Conservation (phyloP, 331 rosid species). For the Prunus yedoensis region DNA sequence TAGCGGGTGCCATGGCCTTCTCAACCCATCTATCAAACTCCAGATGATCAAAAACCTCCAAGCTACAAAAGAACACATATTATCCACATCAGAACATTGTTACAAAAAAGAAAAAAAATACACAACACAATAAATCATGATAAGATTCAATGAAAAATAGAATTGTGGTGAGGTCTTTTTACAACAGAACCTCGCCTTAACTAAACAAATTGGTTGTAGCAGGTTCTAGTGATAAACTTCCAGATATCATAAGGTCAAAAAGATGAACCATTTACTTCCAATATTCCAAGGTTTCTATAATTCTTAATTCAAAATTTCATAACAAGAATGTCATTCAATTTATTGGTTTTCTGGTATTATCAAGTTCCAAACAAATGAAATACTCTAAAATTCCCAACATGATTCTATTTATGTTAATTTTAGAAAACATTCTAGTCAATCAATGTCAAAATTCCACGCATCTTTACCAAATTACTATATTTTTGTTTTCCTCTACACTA, state of each 20-base stretch:
- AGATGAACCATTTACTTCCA: background rate
- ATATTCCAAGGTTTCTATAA: background rate
- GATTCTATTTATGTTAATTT: background rate
- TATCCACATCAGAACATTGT: background rate
- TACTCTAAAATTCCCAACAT: background rate
- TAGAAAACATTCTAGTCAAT: background rate
- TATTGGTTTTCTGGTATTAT: background rate
- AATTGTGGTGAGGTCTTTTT: background rate
- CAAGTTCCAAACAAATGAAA: background rate
- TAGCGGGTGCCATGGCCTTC: slow-evolving; percentile 58
- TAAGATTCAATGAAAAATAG: background rate
- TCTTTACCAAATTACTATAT: background rate
- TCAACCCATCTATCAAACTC: slow-evolving; percentile 76
- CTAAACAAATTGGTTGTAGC: background rate
- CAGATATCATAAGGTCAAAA: background rate
- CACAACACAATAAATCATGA: background rate
- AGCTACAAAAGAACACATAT: slow-evolving; percentile 41
- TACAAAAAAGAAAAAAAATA: background rate
- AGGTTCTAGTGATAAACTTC: background rate
- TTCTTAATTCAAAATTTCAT: background rate
- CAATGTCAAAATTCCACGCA: background rate
- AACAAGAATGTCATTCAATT: background rate
- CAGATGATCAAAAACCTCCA: slow-evolving; percentile 53
- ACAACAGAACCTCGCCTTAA: background rate
- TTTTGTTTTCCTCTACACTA: background rate